Base-by-base conservation (phyloP, 129 eudicot genomes). In the Ambrosia trifida region DNA sequence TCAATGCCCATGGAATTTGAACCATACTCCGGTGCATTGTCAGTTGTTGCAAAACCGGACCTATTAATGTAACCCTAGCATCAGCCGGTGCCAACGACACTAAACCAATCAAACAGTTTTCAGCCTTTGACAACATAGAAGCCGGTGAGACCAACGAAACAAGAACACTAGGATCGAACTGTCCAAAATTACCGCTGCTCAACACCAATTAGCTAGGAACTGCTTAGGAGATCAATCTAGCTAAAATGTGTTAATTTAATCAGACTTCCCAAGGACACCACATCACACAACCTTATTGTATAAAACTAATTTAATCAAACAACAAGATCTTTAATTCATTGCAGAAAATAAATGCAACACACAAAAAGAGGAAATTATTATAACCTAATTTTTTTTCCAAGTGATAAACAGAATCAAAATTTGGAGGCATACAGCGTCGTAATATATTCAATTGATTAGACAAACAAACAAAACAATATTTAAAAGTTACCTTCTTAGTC, bases 141-240 rank as follows among this genome's bases (percentile, higher is more conserved):
- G 80, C 11, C 3, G 69, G 13, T 0, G 70, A 50, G 33, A 19
- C 47, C 11, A 60, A 19, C 47, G 28, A 66, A 19, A 7, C 54
- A 14, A 40, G 24, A 49, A 5, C 53, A 3, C 28, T 24, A 24
- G 28, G 28, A 0, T 0, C 28, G 1, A 58, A 14, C 28, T 11
- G 35, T 72, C 69, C 53, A 24, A 64, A 54, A 74, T 74, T 74
- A 14, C 72, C 79, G 40, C 72, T 41, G 11, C 74, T 83, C 9
- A 44, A 59, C 11, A 20, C 64, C 8, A 1, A 16, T 17, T 7
- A 24, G 28, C 1, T 24, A 24, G 28, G 28, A 24, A 24, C 28
- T 24, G 28, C 28, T 24, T 24, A 24, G 28, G 28, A 24, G 0
- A 24, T 24, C 28, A 24, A 24, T 24, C 28, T 24, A 24, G 28